phyloP scores from a whole-genome alignment of 768 basidiomycete genomes.

The Boletus tylopilopsis region DNA sequence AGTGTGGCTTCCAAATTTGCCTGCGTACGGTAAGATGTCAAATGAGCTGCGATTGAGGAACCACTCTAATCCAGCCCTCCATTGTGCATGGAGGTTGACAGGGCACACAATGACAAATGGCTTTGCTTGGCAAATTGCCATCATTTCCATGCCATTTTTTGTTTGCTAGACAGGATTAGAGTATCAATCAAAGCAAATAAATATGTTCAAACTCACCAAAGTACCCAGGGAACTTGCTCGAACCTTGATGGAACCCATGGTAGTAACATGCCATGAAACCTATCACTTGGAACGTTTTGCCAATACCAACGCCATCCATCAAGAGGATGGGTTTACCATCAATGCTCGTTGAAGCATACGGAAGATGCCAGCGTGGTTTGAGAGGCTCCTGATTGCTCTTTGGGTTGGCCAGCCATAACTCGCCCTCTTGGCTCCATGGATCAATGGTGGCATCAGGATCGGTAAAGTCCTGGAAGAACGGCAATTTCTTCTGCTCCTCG shows the following conservation, averaged over 20 bases:
- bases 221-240: background rate
- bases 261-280: background rate
- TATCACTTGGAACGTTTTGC: conserved; percentile 23
- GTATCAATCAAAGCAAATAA: too few relatives aligned
- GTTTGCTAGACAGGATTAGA: too few relatives aligned
- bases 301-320: conserved; percentile 25
- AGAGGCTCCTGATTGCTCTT: background rate
- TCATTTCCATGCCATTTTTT: background rate
- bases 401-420: background rate
- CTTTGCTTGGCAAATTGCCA: background rate
- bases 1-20: background rate
- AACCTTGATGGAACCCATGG: accelerated
- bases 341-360: conserved; percentile 10
- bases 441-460: background rate
- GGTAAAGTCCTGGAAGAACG: background rate
- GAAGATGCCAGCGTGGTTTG: conserved; percentile 14
- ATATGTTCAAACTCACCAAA: background rate
- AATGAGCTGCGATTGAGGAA: background rate
- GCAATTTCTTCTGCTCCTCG: background rate
- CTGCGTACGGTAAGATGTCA: background rate
- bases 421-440: background rate
- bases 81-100: background rate
- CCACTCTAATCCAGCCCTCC: background rate
- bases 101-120: background rate
- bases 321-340: conserved; percentile 5